Base-by-base conservation (phyloP, 75 land plant species). In the Sequoia sempervirens region DNA sequence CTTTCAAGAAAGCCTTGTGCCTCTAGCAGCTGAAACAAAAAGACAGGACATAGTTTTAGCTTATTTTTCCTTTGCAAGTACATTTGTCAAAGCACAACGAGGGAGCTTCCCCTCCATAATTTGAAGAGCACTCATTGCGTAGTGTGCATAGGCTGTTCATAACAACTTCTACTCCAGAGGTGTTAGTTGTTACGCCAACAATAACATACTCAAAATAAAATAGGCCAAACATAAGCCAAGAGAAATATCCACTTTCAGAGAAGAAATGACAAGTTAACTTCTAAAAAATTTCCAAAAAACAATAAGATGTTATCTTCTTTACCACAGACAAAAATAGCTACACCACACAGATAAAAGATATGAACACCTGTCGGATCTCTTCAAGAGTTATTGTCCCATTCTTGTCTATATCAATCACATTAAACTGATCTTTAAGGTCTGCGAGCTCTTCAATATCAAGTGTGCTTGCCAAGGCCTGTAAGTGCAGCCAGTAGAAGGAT, bases 341-440 rank as follows among this genome's bases (percentile, higher is more conserved):
- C 82, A 20, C 15, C 32, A 81, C 50, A 75, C 30, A 37, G 37
- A 32, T 45, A 40, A 78, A 40, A 78, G 46, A 32, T 34, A 54
- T 34, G 56, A 28, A 20, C 5, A 86, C 87, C 87, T 86, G 86
- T 83, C 81, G 38, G 18, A 86, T 84, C 73, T 86, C 87, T 46
- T 86, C 87, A n/a, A 86, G 53, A 13, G 87, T 86, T 41, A 86
- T 86, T 20, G 86, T 86, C 38, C 87, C 87, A 84, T 53, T 84
- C 61, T 69, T 74, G 58, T 86, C 87, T 28, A 86, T 41, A 45
- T 86, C 87, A 76, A 86, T 86, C 36, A 50, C 47, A 75, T 86
- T 58, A 75, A 86, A 86, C 37, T 86, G 87, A 52, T 86, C 87
- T 47, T 81, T 75, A 37, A 86, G 58, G 61, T 85, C 58, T 4